phyloP scores from a whole-genome alignment of 805 yeast genomes.

The Metschnikowia cerradonensis region DNA sequence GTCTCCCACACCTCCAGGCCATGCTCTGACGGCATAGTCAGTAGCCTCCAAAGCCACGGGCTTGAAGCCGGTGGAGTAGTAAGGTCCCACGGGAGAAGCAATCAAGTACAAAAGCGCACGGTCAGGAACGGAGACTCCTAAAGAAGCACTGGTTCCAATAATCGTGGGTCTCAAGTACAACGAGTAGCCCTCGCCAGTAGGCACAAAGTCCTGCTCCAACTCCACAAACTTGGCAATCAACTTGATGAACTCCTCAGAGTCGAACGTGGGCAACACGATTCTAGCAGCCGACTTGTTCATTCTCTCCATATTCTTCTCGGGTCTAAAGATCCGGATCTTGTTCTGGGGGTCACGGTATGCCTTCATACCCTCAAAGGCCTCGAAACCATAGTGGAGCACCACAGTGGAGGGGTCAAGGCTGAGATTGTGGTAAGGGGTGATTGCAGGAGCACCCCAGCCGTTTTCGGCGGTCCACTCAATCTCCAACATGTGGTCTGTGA shows the following conservation, averaged over 20 bases:
- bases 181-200: slow-evolving; percentile 83
- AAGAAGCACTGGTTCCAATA: slow-evolving; percentile 85
- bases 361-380: slow-evolving; percentile 92
- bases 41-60: slow-evolving; percentile 94
- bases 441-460: slow-evolving; percentile 91
- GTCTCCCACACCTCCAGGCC: slow-evolving; percentile 99
- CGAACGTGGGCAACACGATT: slow-evolving; percentile 85
- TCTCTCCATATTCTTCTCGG: slow-evolving; percentile 87
- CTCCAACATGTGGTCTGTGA: slow-evolving; percentile 87
- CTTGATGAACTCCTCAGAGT: slow-evolving; percentile 69
- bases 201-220: slow-evolving; percentile 74
- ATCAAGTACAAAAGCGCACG: slow-evolving; percentile 81
- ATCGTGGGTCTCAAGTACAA: slow-evolving; percentile 91
- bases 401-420: slow-evolving; percentile 80
- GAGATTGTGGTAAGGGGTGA: slow-evolving; percentile 78
- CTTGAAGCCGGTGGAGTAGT: slow-evolving; percentile 84
- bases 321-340: slow-evolving; percentile 78
- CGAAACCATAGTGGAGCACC: slow-evolving; percentile 94
- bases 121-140: slow-evolving; percentile 83
- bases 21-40: slow-evolving; percentile 93
- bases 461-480: slow-evolving; percentile 70
- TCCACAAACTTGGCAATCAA: slow-evolving; percentile 72
- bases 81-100: slow-evolving; percentile 96
- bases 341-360: slow-evolving; percentile 63
- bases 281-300: slow-evolving; percentile 86